phyloP scores from a whole-genome alignment of 352 stramenopile genomes.

The Salisapilia sapeloensis region DNA sequence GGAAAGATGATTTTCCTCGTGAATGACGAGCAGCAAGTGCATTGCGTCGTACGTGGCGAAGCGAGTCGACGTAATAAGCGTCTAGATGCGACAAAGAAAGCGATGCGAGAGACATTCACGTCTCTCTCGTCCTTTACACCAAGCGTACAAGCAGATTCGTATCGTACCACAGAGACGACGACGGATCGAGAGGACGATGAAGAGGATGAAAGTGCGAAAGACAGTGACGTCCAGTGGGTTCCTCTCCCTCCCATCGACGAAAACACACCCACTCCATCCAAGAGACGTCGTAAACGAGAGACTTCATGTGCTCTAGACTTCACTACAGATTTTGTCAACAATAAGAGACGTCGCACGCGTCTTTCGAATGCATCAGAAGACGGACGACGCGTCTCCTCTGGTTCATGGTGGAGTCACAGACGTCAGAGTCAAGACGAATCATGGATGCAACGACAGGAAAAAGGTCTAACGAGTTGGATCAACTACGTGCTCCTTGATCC shows the following conservation, averaged over 20 bases:
- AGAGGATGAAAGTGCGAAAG: slow-evolving; percentile 6
- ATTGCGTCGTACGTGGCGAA: slow-evolving; percentile 25
- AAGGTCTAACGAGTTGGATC: slow-evolving; percentile 76
- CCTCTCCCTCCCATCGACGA: slow-evolving; percentile 5
- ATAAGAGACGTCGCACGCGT: no score
- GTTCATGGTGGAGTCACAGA: slow-evolving; percentile 60
- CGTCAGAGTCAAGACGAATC: slow-evolving; percentile 52
- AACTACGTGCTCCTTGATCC: slow-evolving; percentile 66
- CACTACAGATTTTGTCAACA: no score
- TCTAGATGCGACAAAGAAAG: slow-evolving; percentile 10
- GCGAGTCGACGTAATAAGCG: slow-evolving; percentile 6
- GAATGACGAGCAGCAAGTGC: slow-evolving; percentile 35
- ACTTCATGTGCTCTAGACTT: no score
- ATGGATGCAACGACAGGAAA: slow-evolving; percentile 67
- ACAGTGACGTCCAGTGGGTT: slow-evolving; percentile 3
- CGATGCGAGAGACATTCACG: slow-evolving; percentile 2
- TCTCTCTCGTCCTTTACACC: background rate
- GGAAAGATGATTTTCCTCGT: slow-evolving; percentile 40
- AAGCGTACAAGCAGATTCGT: background rate
- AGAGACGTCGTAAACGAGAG: background rate
- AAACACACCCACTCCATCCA: slow-evolving; percentile 4
- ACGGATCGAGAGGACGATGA: no score
- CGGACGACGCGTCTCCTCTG: slow-evolving; percentile 8
- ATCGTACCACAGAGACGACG: no score
- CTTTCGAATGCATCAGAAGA: no score